A percentile compares a stretch with the other conserved stretches of the same genome.
Evolutionary conservation across 176 grass and related monocot species (phyloP).

Genomic region (Musa schizocarpa): DNA sequence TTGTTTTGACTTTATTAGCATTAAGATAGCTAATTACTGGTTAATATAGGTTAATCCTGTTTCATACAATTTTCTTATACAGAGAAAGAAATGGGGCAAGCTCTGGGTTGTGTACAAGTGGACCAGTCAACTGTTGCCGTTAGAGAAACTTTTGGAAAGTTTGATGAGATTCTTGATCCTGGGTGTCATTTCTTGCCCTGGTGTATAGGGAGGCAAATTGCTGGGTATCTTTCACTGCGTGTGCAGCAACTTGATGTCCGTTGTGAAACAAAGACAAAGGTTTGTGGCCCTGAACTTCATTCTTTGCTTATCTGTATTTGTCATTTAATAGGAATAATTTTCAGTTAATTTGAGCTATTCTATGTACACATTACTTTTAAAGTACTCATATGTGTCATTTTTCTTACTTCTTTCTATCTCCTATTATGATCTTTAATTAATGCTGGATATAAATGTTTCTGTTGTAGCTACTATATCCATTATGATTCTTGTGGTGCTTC

Average conservation of each 20-base stretch:
- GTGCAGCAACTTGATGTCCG: conserved; percentile 17
- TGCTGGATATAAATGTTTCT: not conserved
- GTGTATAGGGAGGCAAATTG: conserved; percentile 9
- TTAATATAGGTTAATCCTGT: not conserved
- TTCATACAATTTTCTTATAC: not conserved
- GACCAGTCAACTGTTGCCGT: conserved; percentile 9
- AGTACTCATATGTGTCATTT: not conserved
- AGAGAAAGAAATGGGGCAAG: conserved; percentile 12
- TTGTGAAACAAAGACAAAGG: conserved; percentile 18
- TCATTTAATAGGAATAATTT: not conserved
- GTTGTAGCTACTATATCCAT: not conserved
- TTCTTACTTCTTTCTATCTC: not conserved
- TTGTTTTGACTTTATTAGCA: too few relatives aligned
- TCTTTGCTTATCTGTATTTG: not conserved
- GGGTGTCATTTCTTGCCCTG: conserved; percentile 13
- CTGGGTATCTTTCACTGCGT: conserved; percentile 17
- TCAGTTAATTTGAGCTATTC: not conserved
- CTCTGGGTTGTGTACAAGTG: conserved; percentile 9
- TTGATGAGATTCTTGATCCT: conserved; percentile 7
- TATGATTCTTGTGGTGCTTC: conserved; percentile 2
- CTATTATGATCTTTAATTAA: not conserved
- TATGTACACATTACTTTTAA: not conserved
- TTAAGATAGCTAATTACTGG: too few relatives aligned
- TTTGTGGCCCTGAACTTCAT: not conserved
- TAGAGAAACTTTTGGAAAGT: conserved; percentile 13